Conservation (phyloP, 179 eudicot species). For the Pouteria campechiana region DNA sequence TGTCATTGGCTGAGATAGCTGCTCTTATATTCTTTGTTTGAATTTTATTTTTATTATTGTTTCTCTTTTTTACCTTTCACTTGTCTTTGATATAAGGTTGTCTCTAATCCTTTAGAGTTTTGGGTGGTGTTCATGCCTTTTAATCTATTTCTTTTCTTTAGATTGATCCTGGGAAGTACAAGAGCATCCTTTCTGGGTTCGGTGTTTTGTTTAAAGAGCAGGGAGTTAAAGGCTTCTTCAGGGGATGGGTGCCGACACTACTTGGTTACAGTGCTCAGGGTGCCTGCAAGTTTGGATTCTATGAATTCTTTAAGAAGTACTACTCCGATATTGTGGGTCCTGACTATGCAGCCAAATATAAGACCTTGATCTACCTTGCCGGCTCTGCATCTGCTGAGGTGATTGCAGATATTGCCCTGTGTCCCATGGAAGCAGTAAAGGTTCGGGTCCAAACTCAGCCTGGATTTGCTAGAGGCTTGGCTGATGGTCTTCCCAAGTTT, state of each 20-base stretch:
- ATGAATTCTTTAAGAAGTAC: slow-evolving; percentile 29
- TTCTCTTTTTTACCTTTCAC: too few relatives aligned
- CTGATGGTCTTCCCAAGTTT: slow-evolving; percentile 15
- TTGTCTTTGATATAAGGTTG: background rate
- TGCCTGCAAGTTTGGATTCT: slow-evolving; percentile 29
- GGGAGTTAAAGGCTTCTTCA: slow-evolving; percentile 22
- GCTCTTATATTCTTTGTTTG: too few relatives aligned
- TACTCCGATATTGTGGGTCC: slow-evolving; percentile 24
- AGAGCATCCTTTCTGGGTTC: slow-evolving; percentile 20
- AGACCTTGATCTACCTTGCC: slow-evolving; percentile 25
- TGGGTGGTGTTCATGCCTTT: too few relatives aligned
- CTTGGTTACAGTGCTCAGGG: slow-evolving; percentile 32
- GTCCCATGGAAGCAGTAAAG: slow-evolving; percentile 29
- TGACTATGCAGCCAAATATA: slow-evolving; percentile 23
- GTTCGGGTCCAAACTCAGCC: slow-evolving; percentile 12
- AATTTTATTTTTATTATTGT: too few relatives aligned
- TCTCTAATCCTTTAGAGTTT: background rate
- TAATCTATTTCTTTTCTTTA: background rate
- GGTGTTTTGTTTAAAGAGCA: slow-evolving; percentile 20
- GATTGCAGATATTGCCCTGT: slow-evolving; percentile 25
- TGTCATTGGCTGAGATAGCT: too few relatives aligned
- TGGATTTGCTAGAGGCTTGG: slow-evolving; percentile 8
- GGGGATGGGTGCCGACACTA: slow-evolving; percentile 28
- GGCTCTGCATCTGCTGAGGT: slow-evolving; percentile 28
- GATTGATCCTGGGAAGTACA: slow-evolving; percentile 29